Percentiles rank a stretch among this genome's conserved stretches.
phyloP scores from a whole-genome alignment of 345 rosid genomes.

The Orychophragmus violaceus region DNA sequence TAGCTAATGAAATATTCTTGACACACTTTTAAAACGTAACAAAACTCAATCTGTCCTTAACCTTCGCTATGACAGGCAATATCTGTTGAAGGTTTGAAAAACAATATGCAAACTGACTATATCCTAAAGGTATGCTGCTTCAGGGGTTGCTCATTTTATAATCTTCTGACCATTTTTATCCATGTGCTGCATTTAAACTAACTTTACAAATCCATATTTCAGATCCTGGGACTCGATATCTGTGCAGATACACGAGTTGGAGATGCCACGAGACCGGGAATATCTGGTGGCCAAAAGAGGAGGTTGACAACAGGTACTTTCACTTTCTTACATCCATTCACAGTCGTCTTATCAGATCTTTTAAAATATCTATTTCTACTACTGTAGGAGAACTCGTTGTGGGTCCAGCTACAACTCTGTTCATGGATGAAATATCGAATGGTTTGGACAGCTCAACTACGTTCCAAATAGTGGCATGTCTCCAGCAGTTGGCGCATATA shows the following conservation, averaged over 20 bases:
- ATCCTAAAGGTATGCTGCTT: slow-evolving; percentile 34
- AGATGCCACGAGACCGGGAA: slow-evolving; percentile 35
- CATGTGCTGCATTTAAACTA: neutral
- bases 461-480: slow-evolving; percentile 45
- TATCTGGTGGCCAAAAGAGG: slow-evolving; percentile 48
- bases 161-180: neutral
- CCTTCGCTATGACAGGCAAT: slow-evolving; percentile 30
- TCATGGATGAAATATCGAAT: slow-evolving; percentile 59
- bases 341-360: neutral
- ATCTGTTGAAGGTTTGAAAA: slow-evolving; percentile 34
- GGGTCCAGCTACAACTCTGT: slow-evolving; percentile 43
- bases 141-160: neutral
- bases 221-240: slow-evolving; percentile 45
- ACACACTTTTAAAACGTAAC: neutral
- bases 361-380: neutral
- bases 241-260: slow-evolving; percentile 42
- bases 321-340: neutral
- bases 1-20: neutral
- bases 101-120: slow-evolving; percentile 45
- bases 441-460: slow-evolving; percentile 63
- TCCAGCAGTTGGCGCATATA: slow-evolving; percentile 45
- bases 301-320: slow-evolving; percentile 37
- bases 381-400: slow-evolving; percentile 50
- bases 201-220: neutral
- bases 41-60: neutral